These are phyloP conservation scores for Cercospora sojina DNA, from an alignment of 2,329 filamentous ascomycete genomes.

Conservation along the genomic window DNA sequence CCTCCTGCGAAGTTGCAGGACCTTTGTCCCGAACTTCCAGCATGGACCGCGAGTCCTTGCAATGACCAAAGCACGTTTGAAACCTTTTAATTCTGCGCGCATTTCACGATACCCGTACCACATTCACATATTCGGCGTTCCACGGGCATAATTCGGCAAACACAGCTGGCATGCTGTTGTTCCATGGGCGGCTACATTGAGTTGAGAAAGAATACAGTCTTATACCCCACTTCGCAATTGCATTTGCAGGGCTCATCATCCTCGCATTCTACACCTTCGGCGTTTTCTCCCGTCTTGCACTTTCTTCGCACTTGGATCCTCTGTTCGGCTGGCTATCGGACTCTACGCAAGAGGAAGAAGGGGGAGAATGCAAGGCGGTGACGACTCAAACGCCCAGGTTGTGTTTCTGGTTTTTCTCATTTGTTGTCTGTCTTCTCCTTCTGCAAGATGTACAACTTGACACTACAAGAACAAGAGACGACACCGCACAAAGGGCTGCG, in stretches of 20 bases:
- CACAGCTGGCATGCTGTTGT: slow-evolving; percentile 19
- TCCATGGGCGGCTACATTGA: not conserved
- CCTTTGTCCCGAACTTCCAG: slow-evolving; percentile 38
- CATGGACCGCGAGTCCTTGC: slow-evolving; percentile 35
- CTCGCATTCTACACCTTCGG: not conserved
- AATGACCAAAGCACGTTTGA: slow-evolving; percentile 17
- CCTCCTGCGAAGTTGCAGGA: slow-evolving; percentile 26
- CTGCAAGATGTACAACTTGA: not conserved
- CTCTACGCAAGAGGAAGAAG: not conserved
- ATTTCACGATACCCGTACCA: slow-evolving; percentile 17
- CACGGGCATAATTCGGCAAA: slow-evolving; percentile 4
- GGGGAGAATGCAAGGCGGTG: not conserved
- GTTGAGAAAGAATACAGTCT: slow-evolving; percentile 11
- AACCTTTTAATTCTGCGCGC: slow-evolving; percentile 6
- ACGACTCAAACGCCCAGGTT: not conserved
- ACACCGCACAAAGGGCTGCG: slow-evolving; percentile 1
- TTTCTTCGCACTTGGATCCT: not conserved
- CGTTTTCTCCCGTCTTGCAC: not conserved
- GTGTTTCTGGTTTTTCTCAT: not conserved
- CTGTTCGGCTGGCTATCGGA: slow-evolving; percentile 1
- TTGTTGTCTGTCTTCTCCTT: not conserved
- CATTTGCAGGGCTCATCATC: not conserved
- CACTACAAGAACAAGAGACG: not conserved
- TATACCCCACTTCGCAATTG: slow-evolving; percentile 12
- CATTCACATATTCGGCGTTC: slow-evolving; percentile 19